phyloP scores from a whole-genome alignment of 345 rosid species.

The Melastoma malabathricum region DNA sequence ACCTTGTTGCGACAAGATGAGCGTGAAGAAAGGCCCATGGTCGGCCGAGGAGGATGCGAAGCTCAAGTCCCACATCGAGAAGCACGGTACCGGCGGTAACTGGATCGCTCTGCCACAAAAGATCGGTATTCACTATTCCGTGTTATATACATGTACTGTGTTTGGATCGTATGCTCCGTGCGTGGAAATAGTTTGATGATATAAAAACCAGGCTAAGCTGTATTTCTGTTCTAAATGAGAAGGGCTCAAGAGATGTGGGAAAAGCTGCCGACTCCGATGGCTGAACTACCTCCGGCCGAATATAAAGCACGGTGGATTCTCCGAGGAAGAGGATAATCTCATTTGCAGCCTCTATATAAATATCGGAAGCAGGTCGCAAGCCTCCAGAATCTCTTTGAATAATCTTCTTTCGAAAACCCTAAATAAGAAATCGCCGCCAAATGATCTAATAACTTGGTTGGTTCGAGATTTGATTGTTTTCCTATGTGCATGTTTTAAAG shows the following conservation, averaged over 20 bases:
- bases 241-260: slow-evolving; percentile 62
- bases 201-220: not conserved
- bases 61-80: slow-evolving; percentile 52
- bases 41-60: slow-evolving; percentile 71
- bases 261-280: slow-evolving; percentile 71
- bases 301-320: slow-evolving; percentile 59
- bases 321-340: slow-evolving; percentile 50
- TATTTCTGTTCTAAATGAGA: too few relatives aligned
- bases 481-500: slow-evolving; percentile 6
- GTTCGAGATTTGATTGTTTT: too few relatives aligned
- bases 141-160: too few relatives aligned
- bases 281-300: slow-evolving; percentile 55
- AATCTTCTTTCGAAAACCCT: not conserved
- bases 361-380: slow-evolving; percentile 71
- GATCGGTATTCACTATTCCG: slow-evolving; percentile 26
- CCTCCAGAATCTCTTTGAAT: too few relatives aligned
- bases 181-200: not conserved
- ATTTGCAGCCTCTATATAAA: slow-evolving; percentile 42
- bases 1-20: slow-evolving; percentile 78
- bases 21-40: slow-evolving; percentile 83
- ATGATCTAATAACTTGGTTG: too few relatives aligned
- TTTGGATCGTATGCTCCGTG: too few relatives aligned
- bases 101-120: slow-evolving; percentile 74
- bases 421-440: too few relatives aligned
- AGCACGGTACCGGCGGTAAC: slow-evolving; percentile 57